Evolutionary conservation across 495 filamentous ascomycete species (phyloP).

Genomic region (Talaromyces proteolyticus): DNA sequence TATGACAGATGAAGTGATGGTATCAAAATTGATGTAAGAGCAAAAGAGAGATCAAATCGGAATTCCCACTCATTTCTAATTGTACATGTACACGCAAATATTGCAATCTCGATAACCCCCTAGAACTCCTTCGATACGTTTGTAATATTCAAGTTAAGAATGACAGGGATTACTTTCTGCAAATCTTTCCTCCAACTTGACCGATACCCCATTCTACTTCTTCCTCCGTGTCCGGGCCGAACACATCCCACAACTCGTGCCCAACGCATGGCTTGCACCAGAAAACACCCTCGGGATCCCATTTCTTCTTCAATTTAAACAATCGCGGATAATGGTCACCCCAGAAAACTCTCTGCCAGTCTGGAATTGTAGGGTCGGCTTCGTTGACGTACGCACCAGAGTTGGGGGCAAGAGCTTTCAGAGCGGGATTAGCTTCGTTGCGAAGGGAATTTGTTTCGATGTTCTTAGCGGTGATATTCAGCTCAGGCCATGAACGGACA

Average conservation of each 20-base stretch:
- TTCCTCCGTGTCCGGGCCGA: background rate
- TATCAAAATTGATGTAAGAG: too few relatives aligned
- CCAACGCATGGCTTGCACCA: slow-evolving; percentile 2
- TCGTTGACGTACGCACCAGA: slow-evolving; percentile 37
- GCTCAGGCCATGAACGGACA: background rate
- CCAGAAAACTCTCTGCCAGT: slow-evolving; percentile 34
- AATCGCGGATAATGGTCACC: slow-evolving; percentile 29
- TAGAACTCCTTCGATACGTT: too few relatives aligned
- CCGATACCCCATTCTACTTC: background rate
- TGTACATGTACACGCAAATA: too few relatives aligned
- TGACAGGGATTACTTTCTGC: background rate
- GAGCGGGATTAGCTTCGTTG: slow-evolving; percentile 8
- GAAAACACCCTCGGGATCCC: slow-evolving; percentile 23
- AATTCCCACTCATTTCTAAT: too few relatives aligned
- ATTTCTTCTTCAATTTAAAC: slow-evolving; percentile 14
- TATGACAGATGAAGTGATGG: too few relatives aligned
- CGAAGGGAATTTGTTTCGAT: background rate
- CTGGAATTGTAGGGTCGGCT: slow-evolving; percentile 23
- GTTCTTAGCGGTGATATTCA: background rate
- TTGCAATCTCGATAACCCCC: too few relatives aligned
- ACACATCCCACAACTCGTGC: slow-evolving; percentile 14
- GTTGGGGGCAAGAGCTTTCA: slow-evolving; percentile 27
- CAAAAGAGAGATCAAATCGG: too few relatives aligned
- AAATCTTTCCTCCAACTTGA: background rate
- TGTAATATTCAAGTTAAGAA: too few relatives aligned